These are phyloP conservation scores for Kodamaea jinghongensis DNA, from an alignment of 805 yeast species.

Conservation along the genomic window DNA sequence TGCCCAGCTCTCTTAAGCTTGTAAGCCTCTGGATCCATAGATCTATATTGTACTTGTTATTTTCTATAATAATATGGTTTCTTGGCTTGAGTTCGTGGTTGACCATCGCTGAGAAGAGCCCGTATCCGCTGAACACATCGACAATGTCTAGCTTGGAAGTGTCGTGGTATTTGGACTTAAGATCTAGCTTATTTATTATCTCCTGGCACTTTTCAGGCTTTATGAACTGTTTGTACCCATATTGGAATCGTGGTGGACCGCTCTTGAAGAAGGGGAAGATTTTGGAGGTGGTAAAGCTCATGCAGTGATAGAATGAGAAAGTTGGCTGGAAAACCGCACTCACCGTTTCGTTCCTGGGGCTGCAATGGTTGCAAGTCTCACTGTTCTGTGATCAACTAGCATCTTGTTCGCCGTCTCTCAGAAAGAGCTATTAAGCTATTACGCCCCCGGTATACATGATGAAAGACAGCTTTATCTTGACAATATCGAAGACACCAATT, in stretches of 20 bases:
- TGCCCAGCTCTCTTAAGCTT: constrained; percentile 19
- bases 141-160: constrained; percentile 46
- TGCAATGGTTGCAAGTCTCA: too few relatives aligned
- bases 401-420: too few relatives aligned
- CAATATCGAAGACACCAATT: neutral
- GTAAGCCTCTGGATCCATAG: constrained; percentile 30
- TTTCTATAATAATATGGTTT: constrained; percentile 63
- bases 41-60: constrained; percentile 27
- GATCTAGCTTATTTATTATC: constrained; percentile 47
- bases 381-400: too few relatives aligned
- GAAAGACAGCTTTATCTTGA: constrained; percentile 13
- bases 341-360: too few relatives aligned
- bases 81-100: constrained; percentile 59
- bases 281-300: constrained; percentile 11
- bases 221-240: constrained; percentile 19
- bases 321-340: neutral
- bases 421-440: too few relatives aligned
- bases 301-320: constrained; percentile 19
- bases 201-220: constrained; percentile 26
- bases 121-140: constrained; percentile 60
- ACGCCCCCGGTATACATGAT: too few relatives aligned
- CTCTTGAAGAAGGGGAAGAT: constrained; percentile 22
- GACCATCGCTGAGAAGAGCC: constrained; percentile 61
- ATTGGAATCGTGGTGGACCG: constrained; percentile 19
- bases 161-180: constrained; percentile 36